Evolutionary conservation across 2,329 filamentous ascomycete species (phyloP).

Genomic region (Neophaeococcomyces mojaviensis): DNA sequence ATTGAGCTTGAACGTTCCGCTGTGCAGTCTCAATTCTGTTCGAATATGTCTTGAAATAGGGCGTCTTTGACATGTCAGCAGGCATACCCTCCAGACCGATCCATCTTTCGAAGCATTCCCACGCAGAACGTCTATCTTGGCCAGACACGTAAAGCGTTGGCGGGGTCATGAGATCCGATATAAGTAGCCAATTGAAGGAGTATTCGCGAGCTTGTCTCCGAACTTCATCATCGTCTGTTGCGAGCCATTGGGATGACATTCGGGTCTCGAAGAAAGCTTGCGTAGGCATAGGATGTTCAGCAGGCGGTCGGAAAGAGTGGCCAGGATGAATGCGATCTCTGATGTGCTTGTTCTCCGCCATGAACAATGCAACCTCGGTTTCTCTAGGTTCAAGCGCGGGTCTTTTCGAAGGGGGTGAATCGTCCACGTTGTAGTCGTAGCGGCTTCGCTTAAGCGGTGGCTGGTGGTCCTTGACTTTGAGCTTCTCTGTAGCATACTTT

Average conservation of each 20-base stretch:
- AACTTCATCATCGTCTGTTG: slow-evolving; percentile 83
- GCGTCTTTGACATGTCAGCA: slow-evolving; percentile 86
- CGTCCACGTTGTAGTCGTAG: slow-evolving; percentile 74
- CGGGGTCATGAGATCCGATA: slow-evolving; percentile 69
- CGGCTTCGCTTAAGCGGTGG: slow-evolving; percentile 70
- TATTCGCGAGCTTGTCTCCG: slow-evolving; percentile 80
- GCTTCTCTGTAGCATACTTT: slow-evolving; percentile 75
- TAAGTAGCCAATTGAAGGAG: slow-evolving; percentile 95
- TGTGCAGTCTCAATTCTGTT: slow-evolving; percentile 56
- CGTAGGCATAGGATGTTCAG: slow-evolving; percentile 82
- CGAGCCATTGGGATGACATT: slow-evolving; percentile 82
- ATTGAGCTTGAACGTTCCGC: slow-evolving; percentile 50
- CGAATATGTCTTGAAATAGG: slow-evolving; percentile 79
- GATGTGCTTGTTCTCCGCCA: slow-evolving; percentile 79
- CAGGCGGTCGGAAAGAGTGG: slow-evolving; percentile 87
- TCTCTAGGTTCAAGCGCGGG: slow-evolving; percentile 59
- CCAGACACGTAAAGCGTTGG: slow-evolving; percentile 74
- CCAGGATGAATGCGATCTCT: slow-evolving; percentile 83
- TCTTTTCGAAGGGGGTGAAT: slow-evolving; percentile 48
- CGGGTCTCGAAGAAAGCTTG: slow-evolving; percentile 85
- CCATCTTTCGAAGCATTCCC: slow-evolving; percentile 99
- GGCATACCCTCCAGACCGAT: slow-evolving; percentile 84
- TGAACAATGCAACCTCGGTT: slow-evolving; percentile 76
- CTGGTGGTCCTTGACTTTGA: slow-evolving; percentile 59
- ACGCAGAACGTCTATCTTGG: slow-evolving; percentile 82